Evolutionary conservation across 75 land plant genomes (phyloP), one percentile per base, ranked within the genome.

Genomic region (Larix kaempferi): DNA sequence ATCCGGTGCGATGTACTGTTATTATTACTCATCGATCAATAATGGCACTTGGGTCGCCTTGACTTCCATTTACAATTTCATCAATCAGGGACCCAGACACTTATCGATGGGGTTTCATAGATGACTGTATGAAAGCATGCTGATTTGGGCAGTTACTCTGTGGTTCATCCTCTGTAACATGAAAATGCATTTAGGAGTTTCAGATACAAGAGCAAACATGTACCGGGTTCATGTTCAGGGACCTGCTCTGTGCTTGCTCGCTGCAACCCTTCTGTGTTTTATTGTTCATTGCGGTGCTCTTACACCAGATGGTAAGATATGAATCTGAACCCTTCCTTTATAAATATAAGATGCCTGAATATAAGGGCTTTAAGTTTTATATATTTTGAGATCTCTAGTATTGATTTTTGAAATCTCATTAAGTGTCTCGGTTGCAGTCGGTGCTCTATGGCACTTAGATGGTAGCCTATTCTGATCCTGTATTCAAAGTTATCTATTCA

Each of bases 281-380:
- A 41, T n/a, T 69, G n/a, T 21, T 2, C 52, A 41, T 69, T 69
- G 25, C 54, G 0, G 13, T 69, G 52, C 73, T 10, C 73, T 69
- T 52, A 37, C 73, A 41, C 49, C 73, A 69, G 73, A 69, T 29
- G 73, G 73, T 69, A n/a, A 69, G 73, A n/a, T 16, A n/a, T 37
- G 19, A 41, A 69, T 21, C n/a, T 33, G 69, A 65, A 65, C 37
- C 69, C 21, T 65, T 65, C 15, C 17, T 15, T 66, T 37, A 41
- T 7, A 16, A n/a, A 6, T 49, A 49, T 49, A 49, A 49, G 10
- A 49, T 49, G 11, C n/a, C 23, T 35, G n/a, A 37, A 69, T 21
- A 41, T n/a, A 41, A 11, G n/a, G 21, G 73, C 14, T 19, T 69
- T 7, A n/a, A 6, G 49, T 69, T 29, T 52, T 12, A 6, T 65